Evolutionary conservation across 768 basidiomycete species (phyloP).

Genomic region (Rhizopogon roseolus): DNA sequence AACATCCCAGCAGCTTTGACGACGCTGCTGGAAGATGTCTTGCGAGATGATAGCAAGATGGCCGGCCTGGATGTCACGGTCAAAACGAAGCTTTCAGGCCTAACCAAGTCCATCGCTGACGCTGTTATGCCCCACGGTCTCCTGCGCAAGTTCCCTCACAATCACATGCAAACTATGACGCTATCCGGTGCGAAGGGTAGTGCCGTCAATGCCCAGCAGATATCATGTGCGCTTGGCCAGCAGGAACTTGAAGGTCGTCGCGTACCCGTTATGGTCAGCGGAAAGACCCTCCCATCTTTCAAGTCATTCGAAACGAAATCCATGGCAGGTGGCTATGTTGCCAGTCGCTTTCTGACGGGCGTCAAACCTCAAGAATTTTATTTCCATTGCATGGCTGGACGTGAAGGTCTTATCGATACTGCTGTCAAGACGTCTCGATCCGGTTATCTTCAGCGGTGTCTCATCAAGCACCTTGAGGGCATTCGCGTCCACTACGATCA

Average conservation of each 20-base stretch:
- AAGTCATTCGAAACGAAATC: slow-evolving; percentile 96
- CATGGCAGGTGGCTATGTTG: slow-evolving; percentile 96
- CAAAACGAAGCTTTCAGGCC: slow-evolving; percentile 78
- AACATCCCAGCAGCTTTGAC: slow-evolving; percentile 57
- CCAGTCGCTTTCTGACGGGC: slow-evolving; percentile 97
- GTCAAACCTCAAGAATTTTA: slow-evolving; percentile 99
- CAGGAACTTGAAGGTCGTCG: slow-evolving; percentile 98
- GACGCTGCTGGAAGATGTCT: slow-evolving; percentile 80
- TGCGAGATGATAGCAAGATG: slow-evolving; percentile 96
- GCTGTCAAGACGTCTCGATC: slow-evolving; percentile 99
- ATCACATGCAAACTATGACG: slow-evolving; percentile 99
- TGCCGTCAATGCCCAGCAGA: slow-evolving; percentile 94
- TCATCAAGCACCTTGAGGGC: slow-evolving; percentile 98
- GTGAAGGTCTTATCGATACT: slow-evolving; percentile 98
- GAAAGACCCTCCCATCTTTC: slow-evolving; percentile 97
- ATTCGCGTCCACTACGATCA: slow-evolving; percentile 97
- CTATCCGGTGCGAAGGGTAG: slow-evolving; percentile 97
- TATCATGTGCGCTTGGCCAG: slow-evolving; percentile 96
- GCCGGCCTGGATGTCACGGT: slow-evolving; percentile 92
- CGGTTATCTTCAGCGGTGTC: slow-evolving; percentile 94
- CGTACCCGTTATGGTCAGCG: slow-evolving; percentile 98
- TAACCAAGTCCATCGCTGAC: slow-evolving; percentile 89
- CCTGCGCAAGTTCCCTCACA: slow-evolving; percentile 91
- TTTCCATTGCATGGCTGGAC: slow-evolving; percentile 99
- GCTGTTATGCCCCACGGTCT: slow-evolving; percentile 82